These are phyloP conservation scores for Elasticomyces elasticus DNA, from an alignment of 495 filamentous ascomycete genomes.

Conservation along the genomic window DNA sequence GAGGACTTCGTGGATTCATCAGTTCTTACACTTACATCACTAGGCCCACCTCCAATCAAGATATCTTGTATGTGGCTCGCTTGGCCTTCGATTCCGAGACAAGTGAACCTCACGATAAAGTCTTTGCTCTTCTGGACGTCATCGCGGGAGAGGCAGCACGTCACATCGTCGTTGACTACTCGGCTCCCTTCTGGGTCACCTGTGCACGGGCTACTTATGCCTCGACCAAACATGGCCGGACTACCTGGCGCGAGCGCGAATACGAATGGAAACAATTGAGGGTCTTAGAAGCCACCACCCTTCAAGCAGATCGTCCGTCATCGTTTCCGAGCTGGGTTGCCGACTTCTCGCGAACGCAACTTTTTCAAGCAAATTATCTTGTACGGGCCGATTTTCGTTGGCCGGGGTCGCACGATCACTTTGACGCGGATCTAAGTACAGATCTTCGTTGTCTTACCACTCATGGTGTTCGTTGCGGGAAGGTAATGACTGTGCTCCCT, in stretches of 20 bases:
- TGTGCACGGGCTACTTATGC: not conserved
- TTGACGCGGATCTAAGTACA: not conserved
- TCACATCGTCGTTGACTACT: not conserved
- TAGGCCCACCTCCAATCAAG: too few species aligned
- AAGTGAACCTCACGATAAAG: not conserved
- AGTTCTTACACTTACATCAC: not conserved
- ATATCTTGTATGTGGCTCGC: too few species aligned
- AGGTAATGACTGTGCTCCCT: not conserved
- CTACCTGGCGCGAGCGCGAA: too few species aligned
- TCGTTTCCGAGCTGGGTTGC: not conserved
- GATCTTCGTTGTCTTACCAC: not conserved
- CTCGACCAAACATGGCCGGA: not conserved
- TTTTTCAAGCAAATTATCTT: not conserved
- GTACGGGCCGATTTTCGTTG: not conserved
- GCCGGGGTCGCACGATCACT: not conserved
- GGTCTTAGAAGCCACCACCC: not conserved
- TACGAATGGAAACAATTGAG: too few species aligned
- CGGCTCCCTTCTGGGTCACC: not conserved
- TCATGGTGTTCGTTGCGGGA: not conserved
- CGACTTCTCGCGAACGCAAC: not conserved
- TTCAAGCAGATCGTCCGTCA: not conserved
- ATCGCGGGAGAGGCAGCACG: not conserved
- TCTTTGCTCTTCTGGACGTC: not conserved
- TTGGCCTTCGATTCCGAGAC: not conserved
- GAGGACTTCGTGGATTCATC: not conserved